Evolutionary conservation across 169 alveolate species (phyloP).

Genomic region (Theileria orientalis): DNA sequence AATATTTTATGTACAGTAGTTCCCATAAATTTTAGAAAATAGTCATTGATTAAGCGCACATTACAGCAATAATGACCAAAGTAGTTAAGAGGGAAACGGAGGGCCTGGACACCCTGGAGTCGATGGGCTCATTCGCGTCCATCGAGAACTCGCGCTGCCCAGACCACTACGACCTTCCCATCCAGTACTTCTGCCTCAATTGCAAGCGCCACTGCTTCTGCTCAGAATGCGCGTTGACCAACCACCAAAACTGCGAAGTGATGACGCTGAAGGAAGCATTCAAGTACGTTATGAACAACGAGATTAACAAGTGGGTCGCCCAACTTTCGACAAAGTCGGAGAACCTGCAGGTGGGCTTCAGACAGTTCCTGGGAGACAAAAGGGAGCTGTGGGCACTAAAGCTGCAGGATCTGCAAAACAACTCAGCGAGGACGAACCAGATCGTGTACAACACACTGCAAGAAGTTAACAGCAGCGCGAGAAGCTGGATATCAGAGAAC

Average conservation of each 20-base stretch:
- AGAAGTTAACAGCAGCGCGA: constrained; percentile 9
- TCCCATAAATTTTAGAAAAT: too few relatives aligned
- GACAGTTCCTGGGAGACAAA: constrained; percentile 67
- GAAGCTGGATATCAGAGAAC: constrained; percentile 34
- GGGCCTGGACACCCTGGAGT: constrained; percentile 19
- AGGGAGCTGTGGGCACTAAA: constrained; percentile 71
- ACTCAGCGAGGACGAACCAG: constrained; percentile 10
- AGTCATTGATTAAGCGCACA: too few relatives aligned
- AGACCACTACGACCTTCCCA: constrained; percentile 75
- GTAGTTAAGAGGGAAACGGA: constrained; percentile 20
- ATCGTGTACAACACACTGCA: constrained; percentile 20
- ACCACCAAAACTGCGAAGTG: constrained; percentile 68
- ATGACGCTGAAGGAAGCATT: constrained; percentile 71
- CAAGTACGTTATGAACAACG: constrained; percentile 63
- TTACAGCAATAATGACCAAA: too few relatives aligned
- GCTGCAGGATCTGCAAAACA: constrained; percentile 51
- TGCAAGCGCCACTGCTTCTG: constrained; percentile 73
- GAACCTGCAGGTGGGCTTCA: constrained; percentile 63
- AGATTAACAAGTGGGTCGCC: constrained; percentile 71
- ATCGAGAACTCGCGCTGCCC: constrained; percentile 75
- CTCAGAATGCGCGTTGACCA: constrained; percentile 74
- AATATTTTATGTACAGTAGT: too few relatives aligned
- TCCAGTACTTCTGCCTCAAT: constrained; percentile 75
- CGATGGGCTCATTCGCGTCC: constrained; percentile 47
- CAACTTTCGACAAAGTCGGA: constrained; percentile 61